Evolutionary conservation across 2,329 filamentous ascomycete species (phyloP).

Genomic region (Beauveria bassiana): DNA sequence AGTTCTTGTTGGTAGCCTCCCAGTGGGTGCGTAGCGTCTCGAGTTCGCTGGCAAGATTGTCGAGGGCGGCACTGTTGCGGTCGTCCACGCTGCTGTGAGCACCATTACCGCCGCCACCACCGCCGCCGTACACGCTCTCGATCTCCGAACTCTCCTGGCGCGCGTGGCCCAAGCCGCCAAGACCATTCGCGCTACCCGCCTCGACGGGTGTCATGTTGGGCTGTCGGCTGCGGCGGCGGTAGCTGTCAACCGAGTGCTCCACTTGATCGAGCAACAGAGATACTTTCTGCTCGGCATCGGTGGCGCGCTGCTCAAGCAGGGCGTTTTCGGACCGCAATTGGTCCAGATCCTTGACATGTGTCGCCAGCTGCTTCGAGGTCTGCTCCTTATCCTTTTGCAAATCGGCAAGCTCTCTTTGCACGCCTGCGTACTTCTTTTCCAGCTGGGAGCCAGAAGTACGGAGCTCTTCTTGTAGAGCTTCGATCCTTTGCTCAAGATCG

Average conservation of each 20-base stretch:
- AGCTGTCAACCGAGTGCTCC: slow-evolving; percentile 87
- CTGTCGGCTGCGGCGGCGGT: slow-evolving; percentile 69
- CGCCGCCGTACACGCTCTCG: slow-evolving; percentile 52
- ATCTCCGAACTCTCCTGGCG: slow-evolving; percentile 51
- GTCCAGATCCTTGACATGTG: slow-evolving; percentile 62
- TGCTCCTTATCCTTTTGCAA: slow-evolving; percentile 63
- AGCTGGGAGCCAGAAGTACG: slow-evolving; percentile 57
- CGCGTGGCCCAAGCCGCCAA: slow-evolving; percentile 31
- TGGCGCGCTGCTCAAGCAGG: slow-evolving; percentile 72
- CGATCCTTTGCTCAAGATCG: slow-evolving; percentile 59
- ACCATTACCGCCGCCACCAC: background rate
- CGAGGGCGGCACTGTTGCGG: slow-evolving; percentile 63
- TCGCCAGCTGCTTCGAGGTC: slow-evolving; percentile 47
- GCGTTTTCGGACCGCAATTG: slow-evolving; percentile 76
- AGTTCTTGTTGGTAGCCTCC: slow-evolving; percentile 94
- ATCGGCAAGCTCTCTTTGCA: slow-evolving; percentile 62
- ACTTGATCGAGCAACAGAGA: slow-evolving; percentile 90
- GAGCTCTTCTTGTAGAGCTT: slow-evolving; percentile 61
- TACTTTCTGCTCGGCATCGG: slow-evolving; percentile 89
- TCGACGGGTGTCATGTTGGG: slow-evolving; percentile 45
- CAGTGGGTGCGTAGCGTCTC: slow-evolving; percentile 86
- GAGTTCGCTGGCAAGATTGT: slow-evolving; percentile 85
- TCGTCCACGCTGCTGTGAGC: slow-evolving; percentile 38
- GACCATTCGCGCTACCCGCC: slow-evolving; percentile 26
- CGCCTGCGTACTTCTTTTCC: slow-evolving; percentile 59